Evolutionary conservation across 257 asterid genomes (phyloP).

Genomic region (Nicotiana undulata): DNA sequence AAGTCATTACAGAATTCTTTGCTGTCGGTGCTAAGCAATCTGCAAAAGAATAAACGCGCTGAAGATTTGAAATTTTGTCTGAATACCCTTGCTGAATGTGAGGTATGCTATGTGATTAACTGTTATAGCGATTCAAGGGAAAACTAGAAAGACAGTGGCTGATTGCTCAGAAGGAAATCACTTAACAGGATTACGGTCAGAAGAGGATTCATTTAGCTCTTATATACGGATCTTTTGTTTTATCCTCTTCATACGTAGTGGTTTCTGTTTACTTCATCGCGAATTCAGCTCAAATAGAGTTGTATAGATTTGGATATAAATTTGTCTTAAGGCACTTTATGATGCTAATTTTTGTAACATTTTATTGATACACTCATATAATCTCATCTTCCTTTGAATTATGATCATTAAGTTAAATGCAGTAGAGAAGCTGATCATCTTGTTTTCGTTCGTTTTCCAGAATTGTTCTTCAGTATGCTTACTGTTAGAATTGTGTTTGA

Average conservation of each 20-base stretch:
- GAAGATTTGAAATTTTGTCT: background rate
- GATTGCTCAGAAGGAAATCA: background rate
- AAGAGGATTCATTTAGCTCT: background rate
- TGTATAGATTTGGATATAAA: background rate
- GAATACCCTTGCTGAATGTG: background rate
- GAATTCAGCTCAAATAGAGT: background rate
- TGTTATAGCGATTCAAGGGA: background rate
- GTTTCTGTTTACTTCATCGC: background rate
- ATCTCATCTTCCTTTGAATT: background rate
- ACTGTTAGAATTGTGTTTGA: background rate
- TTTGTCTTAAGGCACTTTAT: background rate
- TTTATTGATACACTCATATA: background rate
- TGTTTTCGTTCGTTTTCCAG: background rate
- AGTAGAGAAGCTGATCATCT: background rate
- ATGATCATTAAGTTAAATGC: background rate
- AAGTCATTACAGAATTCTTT: constrained; percentile 83
- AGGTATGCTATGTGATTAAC: constrained; percentile 5
- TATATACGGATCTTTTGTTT: background rate
- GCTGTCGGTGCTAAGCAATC: constrained; percentile 71
- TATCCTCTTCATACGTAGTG: background rate
- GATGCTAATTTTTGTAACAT: background rate
- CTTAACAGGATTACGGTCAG: background rate
- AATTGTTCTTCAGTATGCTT: background rate
- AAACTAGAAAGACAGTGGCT: background rate
- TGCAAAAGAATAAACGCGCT: constrained; percentile 9